phyloP scores from a whole-genome alignment of 202 grass and related monocot genomes.

The Cymbopogon flexuosus region DNA sequence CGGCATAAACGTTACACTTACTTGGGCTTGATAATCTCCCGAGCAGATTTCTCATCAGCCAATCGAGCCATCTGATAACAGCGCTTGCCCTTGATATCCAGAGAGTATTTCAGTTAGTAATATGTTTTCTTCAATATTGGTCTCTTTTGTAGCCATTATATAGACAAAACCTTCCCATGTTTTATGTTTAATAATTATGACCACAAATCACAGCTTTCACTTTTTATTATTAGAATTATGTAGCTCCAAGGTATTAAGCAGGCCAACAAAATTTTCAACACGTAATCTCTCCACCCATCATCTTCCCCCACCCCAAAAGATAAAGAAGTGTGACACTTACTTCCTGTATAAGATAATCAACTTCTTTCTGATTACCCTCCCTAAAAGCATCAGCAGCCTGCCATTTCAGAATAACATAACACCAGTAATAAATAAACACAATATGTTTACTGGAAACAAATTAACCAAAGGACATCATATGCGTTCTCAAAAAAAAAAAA shows the following conservation, averaged over 20 bases:
- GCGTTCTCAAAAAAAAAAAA: background rate
- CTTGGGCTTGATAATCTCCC: constrained; percentile 46
- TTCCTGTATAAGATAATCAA: constrained; percentile 53
- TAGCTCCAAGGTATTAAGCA: background rate
- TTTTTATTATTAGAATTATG: background rate
- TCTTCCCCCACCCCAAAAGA: no score
- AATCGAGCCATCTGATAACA: constrained; percentile 54
- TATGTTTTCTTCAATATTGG: constrained; percentile 10
- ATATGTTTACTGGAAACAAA: constrained; percentile 21
- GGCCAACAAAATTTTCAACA: background rate
- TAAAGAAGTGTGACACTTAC: constrained; percentile 37
- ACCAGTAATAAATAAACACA: background rate
- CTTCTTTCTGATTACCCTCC: constrained; percentile 54
- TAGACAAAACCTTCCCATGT: background rate
- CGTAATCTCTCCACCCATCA: background rate
- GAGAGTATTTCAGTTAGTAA: constrained; percentile 23
- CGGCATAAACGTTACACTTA: constrained; percentile 22
- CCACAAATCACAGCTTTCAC: background rate
- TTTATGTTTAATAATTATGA: background rate
- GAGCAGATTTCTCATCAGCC: constrained; percentile 66
- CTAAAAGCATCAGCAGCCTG: constrained; percentile 83
- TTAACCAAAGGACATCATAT: background rate
- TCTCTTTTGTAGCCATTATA: background rate
- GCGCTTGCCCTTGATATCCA: constrained; percentile 60
- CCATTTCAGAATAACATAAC: constrained; percentile 26